Conservation (phyloP, 176 grass and related monocot species). For the Themeda triandra region DNA sequence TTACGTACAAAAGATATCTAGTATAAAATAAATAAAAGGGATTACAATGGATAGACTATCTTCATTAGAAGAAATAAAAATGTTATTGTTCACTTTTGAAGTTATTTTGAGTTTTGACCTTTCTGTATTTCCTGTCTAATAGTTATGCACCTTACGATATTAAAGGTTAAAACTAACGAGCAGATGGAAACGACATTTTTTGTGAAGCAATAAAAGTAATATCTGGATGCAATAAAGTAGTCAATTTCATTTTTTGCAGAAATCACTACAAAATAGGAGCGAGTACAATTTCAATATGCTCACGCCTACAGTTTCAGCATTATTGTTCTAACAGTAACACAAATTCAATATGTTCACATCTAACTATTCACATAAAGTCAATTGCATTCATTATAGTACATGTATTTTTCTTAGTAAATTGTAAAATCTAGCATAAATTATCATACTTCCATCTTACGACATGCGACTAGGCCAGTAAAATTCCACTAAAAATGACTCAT, state of each 20-base stretch:
- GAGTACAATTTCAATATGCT: not conserved
- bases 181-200: not conserved
- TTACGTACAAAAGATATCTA: not conserved
- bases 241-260: constrained; percentile 3
- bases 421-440: not conserved
- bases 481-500: too few relatives aligned
- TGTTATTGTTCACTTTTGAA: not conserved
- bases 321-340: not conserved
- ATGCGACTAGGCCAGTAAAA: not conserved
- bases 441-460: not conserved
- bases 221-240: not conserved
- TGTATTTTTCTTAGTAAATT: not conserved
- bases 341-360: not conserved
- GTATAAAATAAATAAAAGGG: not conserved
- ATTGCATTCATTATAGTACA: not conserved
- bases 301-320: not conserved
- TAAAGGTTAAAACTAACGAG: constrained; percentile 13
- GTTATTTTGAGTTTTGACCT: not conserved
- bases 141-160: not conserved
- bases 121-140: not conserved
- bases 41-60: not conserved
- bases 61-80: not conserved
- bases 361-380: not conserved
- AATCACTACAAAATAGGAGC: not conserved
- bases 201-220: not conserved